These are phyloP conservation scores for Cynanchum wilfordii DNA, from an alignment of 257 asterid genomes.

Conservation along the genomic window DNA sequence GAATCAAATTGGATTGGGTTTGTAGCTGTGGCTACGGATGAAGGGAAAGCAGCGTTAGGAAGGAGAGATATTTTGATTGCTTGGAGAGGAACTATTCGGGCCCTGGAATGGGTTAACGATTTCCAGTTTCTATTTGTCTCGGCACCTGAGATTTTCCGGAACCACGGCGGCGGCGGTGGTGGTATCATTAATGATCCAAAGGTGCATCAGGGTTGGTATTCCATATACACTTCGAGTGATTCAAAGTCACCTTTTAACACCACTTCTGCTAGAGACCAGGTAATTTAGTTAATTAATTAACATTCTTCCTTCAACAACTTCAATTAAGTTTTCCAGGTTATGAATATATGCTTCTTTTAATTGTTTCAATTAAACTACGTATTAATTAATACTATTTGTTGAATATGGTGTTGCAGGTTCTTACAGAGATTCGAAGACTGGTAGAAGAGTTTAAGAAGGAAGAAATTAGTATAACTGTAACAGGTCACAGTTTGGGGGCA, in stretches of 20 bases:
- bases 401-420: constrained; percentile 35
- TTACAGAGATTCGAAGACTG: constrained; percentile 48
- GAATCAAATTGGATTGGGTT: constrained; percentile 91
- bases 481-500: constrained; percentile 88
- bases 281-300: constrained; percentile 4
- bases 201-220: constrained; percentile 77
- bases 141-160: constrained; percentile 55
- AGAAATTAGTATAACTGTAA: constrained; percentile 60
- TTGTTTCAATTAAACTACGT: too few species aligned
- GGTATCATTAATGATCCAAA: constrained; percentile 6
- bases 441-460: constrained; percentile 62
- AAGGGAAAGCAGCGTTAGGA: constrained; percentile 53
- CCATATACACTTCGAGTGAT: constrained; percentile 71
- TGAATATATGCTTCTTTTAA: too few species aligned
- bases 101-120: constrained; percentile 72
- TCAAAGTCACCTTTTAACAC: constrained; percentile 50
- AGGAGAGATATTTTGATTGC: constrained; percentile 70
- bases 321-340: too few species aligned
- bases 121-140: constrained; percentile 42
- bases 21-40: constrained; percentile 81
- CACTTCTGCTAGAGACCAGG: constrained; percentile 71
- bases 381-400: too few species aligned
- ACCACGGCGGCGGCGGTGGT: too few species aligned
- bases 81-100: constrained; percentile 74
- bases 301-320: neutral